phyloP scores from a whole-genome alignment of 139 green algal species.

The Limnomonas spitsbergensis region DNA sequence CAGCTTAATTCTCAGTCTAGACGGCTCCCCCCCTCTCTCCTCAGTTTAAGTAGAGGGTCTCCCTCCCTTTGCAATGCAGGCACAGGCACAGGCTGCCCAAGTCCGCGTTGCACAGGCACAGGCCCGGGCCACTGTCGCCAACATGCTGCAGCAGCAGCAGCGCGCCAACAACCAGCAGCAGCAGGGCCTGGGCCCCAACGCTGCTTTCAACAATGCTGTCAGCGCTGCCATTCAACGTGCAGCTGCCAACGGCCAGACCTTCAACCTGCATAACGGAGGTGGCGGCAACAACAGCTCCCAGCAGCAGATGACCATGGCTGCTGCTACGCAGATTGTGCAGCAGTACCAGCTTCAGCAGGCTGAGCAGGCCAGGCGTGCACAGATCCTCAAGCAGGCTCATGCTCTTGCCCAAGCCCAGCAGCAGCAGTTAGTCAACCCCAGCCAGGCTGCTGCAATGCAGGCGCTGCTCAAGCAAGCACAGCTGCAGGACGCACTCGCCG shows the following conservation, averaged over 20 bases:
- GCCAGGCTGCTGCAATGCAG: neutral
- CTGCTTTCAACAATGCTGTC: neutral
- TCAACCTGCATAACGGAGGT: neutral
- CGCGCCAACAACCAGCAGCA: neutral
- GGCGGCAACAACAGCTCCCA: neutral
- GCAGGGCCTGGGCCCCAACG: neutral
- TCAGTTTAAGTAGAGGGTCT: neutral
- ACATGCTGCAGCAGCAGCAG: slow-evolving; percentile 12
- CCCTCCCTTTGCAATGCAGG: neutral
- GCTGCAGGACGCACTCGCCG: neutral
- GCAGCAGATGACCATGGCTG: neutral
- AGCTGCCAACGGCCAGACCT: neutral
- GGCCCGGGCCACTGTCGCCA: neutral
- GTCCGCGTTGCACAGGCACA: slow-evolving; percentile 10
- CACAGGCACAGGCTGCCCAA: neutral
- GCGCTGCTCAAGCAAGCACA: neutral
- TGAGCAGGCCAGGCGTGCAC: neutral
- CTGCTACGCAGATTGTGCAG: slow-evolving; percentile 13
- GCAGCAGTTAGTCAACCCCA: no score
- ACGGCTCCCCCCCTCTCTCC: no score
- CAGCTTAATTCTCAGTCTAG: no score
- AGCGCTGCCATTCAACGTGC: neutral
- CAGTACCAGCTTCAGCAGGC: neutral
- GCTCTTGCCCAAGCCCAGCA: neutral
- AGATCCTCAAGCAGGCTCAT: slow-evolving; percentile 10